Base-by-base conservation (phyloP, 2,329 filamentous ascomycete species). In the Pleurostoma richardsiae region DNA sequence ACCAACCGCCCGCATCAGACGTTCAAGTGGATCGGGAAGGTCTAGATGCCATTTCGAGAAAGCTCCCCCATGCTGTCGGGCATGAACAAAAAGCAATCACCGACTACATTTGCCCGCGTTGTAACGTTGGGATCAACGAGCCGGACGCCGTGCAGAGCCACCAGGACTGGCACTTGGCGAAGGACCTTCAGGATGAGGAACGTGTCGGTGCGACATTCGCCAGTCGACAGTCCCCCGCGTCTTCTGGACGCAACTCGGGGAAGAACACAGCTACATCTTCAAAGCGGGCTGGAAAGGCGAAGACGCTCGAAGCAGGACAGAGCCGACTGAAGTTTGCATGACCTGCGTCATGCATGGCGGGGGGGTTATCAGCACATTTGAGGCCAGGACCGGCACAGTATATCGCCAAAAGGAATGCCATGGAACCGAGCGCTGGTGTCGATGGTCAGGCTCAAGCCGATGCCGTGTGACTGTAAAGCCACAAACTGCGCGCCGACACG, bases 141-240 rank as follows among this genome's bases (percentile, higher is more conserved):
- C 60, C 71, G 29, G 79, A 85, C 47, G 76, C 78, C 55, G 61
- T 82, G 41, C 78, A 83, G 54, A 91, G 88, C 66, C 94, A 99
- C 64, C 75, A 85, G 45, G 94, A 99, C 64, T 97, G 91, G 85
- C 94, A 99, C 68, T 86, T 96, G 67, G 94, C 94, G 41, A 89
- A 88, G 67, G 87, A 92, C 56, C 74, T 99, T 30, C 85, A 91
- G 53, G 77, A 74, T 48, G 75, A 85, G 54, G 77, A 86, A 68
- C 74, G 76, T 73, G 73, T 67, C 65, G 70, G 55, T 49, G 58
- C 64, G 50, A 58, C 64, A 71, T 72, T 75, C 63, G 73, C 60
- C 54, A 66, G 64, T 45, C 62, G 61, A 49, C 50, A 53, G 52
- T 56, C 52, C 48, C 61, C 55, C 55, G 57, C 59, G 56, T 63